Percentiles rank a stretch among this genome's conserved stretches.
These are phyloP conservation scores for Lanmaoa pseudosensibilis DNA, from an alignment of 768 basidiomycete genomes.

Conservation along the genomic window DNA sequence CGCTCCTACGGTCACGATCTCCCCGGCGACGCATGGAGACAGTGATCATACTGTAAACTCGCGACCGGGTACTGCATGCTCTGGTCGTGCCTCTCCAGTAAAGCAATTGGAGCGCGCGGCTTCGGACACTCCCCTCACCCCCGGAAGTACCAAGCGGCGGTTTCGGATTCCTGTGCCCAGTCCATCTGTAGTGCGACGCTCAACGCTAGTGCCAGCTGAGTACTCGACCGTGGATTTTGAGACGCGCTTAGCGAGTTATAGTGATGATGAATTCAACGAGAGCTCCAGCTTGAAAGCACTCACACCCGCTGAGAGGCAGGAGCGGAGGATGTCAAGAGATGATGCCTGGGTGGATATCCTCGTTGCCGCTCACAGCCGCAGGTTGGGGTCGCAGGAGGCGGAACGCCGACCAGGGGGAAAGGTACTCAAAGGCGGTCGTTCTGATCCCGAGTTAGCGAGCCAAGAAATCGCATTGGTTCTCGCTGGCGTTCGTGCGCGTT, in stretches of 20 bases:
- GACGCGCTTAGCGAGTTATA: constrained; percentile 69
- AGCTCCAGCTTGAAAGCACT: constrained; percentile 40
- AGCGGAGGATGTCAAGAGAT: constrained; percentile 49
- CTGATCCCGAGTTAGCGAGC: constrained; percentile 71
- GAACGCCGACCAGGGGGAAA: constrained; percentile 33
- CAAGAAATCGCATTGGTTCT: constrained; percentile 72
- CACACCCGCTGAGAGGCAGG: constrained; percentile 44
- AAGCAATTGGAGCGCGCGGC: constrained; percentile 26
- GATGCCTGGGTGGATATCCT: constrained; percentile 91
- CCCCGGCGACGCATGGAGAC: constrained; percentile 28
- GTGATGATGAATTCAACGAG: constrained; percentile 45
- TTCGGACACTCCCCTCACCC: constrained; percentile 32
- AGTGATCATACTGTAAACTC: constrained; percentile 30
- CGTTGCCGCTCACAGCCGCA: constrained; percentile 55
- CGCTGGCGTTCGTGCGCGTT: constrained; percentile 48
- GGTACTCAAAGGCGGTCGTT: constrained; percentile 38
- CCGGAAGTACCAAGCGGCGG: constrained; percentile 40
- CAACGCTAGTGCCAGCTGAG: constrained; percentile 64
- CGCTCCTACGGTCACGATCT: constrained; percentile 24
- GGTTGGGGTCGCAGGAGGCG: constrained; percentile 58
- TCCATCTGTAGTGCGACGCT: constrained; percentile 49
- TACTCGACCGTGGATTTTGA: constrained; percentile 83
- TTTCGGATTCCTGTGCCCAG: constrained; percentile 65
- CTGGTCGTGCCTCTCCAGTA: constrained; percentile 16
- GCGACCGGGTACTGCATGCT: constrained; percentile 24